Percentiles rank a stretch among this genome's conserved stretches.
Conservation (phyloP, 2,329 filamentous ascomycete species). For the Scedosporium minutisporum region DNA sequence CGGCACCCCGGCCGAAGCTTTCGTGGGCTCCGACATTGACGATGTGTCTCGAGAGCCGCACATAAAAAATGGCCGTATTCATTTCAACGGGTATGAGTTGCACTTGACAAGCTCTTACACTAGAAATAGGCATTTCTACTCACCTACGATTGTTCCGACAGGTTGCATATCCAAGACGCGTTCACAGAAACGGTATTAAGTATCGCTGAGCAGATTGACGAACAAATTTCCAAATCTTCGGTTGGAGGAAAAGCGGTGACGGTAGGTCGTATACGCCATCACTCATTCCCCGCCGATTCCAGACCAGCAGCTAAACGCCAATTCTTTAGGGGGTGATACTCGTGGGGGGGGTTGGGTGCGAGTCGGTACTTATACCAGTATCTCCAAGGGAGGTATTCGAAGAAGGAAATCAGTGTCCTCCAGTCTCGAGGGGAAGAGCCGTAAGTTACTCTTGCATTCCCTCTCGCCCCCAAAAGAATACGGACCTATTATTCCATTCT, state of each 20-base stretch:
- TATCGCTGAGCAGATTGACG: constrained; percentile 13
- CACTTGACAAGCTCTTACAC: no score
- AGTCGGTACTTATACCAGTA: constrained; percentile 17
- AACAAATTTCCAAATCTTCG: constrained; percentile 12
- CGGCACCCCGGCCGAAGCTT: background rate
- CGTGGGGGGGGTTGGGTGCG: constrained; percentile 27
- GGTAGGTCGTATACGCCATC: constrained; percentile 18
- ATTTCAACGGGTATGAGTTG: background rate
- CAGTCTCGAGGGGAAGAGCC: constrained; percentile 20
- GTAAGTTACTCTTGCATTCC: no score
- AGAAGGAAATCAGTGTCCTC: constrained; percentile 14
- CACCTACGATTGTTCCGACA: background rate
- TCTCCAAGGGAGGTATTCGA: constrained; percentile 10
- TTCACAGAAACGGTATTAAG: constrained; percentile 14
- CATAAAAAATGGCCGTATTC: background rate
- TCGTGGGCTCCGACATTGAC: background rate
- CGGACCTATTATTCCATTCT: background rate
- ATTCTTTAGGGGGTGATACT: constrained; percentile 24
- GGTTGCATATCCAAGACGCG: background rate
- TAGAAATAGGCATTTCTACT: background rate
- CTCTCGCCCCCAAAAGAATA: no score
- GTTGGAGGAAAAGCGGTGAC: constrained; percentile 14
- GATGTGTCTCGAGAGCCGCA: background rate
- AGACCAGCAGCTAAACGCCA: background rate
- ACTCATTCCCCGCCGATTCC: background rate